These are phyloP conservation scores for Alternaria brassicae DNA, from an alignment of 2,329 filamentous ascomycete genomes.

Conservation along the genomic window DNA sequence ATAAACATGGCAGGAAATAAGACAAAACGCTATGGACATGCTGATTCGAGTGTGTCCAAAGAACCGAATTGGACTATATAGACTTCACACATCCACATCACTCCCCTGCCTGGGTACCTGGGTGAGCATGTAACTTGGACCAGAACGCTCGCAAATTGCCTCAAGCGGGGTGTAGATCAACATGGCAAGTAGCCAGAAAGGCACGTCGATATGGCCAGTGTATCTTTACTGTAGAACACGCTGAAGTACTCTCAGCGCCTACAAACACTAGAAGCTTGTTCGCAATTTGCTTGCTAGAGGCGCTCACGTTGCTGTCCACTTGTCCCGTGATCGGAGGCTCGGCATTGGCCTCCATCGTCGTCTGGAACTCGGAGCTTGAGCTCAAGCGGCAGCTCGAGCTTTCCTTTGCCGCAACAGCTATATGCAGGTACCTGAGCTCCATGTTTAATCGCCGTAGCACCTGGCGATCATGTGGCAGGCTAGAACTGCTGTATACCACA, in stretches of 20 bases:
- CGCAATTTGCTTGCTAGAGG: not conserved
- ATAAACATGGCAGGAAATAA: not conserved
- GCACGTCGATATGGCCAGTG: not conserved
- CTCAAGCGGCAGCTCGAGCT: constrained; percentile 15
- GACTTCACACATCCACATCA: not conserved
- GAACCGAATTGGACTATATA: not conserved
- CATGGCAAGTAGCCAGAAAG: not conserved
- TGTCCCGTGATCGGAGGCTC: constrained; percentile 16
- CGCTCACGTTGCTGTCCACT: not conserved
- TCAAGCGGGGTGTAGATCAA: constrained; percentile 23
- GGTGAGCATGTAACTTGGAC: constrained; percentile 10
- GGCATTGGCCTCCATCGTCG: constrained; percentile 11
- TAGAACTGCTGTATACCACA: constrained; percentile 2
- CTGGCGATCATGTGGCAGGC: constrained; percentile 30
- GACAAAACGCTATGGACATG: not conserved
- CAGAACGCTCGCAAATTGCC: constrained; percentile 31
- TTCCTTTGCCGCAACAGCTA: constrained; percentile 8
- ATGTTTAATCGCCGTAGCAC: constrained; percentile 28
- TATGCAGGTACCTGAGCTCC: constrained; percentile 41
- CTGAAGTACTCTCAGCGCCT: not conserved
- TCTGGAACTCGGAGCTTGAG: constrained; percentile 14
- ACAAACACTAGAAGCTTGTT: not conserved
- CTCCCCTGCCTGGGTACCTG: constrained; percentile 8
- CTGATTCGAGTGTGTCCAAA: not conserved
- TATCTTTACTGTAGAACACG: not conserved